Conservation (phyloP, 129 eudicot genomes). For the Calendula officinalis region DNA sequence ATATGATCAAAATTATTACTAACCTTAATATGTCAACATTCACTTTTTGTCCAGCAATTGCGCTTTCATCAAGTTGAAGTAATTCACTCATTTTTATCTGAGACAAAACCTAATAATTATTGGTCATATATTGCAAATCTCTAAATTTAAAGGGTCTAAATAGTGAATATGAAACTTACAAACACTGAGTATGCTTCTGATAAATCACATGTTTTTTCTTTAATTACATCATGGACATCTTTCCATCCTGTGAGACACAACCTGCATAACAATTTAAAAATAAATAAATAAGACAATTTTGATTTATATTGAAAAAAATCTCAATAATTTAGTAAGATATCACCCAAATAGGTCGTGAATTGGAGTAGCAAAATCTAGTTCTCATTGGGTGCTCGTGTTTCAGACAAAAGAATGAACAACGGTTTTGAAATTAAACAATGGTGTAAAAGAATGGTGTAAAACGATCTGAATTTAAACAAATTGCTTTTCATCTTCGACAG, state of each 20-base stretch:
- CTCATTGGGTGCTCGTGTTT: slow-evolving; percentile 66
- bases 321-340: slow-evolving; percentile 23
- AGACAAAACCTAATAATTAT: slow-evolving; percentile 2
- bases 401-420: slow-evolving; percentile 62
- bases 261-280: too few species aligned
- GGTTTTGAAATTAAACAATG: too few species aligned
- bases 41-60: slow-evolving; percentile 68
- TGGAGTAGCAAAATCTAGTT: slow-evolving; percentile 68
- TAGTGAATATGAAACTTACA: slow-evolving; percentile 37
- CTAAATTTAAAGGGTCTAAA: background rate
- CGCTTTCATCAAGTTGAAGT: slow-evolving; percentile 73
- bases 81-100: slow-evolving; percentile 83
- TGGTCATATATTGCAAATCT: background rate
- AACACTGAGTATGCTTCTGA: slow-evolving; percentile 64
- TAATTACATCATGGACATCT: slow-evolving; percentile 53
- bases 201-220: slow-evolving; percentile 53
- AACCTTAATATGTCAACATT: slow-evolving; percentile 44
- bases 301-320: slow-evolving; percentile 1
- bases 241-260: slow-evolving; percentile 71
- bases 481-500: too few species aligned
- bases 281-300: slow-evolving; percentile 1
- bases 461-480: too few species aligned
- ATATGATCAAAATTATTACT: too few species aligned
- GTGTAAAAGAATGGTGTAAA: too few species aligned
- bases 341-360: slow-evolving; percentile 75